These are phyloP conservation scores for Vanrija sp. DNA, from an alignment of 1,284 basidiomycete genomes.

Conservation along the genomic window DNA sequence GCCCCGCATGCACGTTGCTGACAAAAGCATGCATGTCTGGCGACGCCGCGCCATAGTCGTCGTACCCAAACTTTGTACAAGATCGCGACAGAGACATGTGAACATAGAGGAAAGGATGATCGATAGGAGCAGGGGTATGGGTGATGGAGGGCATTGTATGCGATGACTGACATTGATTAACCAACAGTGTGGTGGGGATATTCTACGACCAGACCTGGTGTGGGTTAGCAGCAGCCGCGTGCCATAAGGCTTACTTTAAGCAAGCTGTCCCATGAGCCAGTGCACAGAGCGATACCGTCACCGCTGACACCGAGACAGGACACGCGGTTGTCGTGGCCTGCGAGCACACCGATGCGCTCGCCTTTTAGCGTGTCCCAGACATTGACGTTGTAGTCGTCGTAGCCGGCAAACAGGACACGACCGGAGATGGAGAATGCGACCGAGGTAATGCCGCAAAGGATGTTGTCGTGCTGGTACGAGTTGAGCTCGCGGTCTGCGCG, in stretches of 20 bases:
- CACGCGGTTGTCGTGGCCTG: slow-evolving; percentile 96
- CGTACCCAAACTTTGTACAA: no score
- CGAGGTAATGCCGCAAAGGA: slow-evolving; percentile 96
- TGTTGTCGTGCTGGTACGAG: slow-evolving; percentile 95
- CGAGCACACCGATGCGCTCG: slow-evolving; percentile 92
- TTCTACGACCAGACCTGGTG: slow-evolving; percentile 17
- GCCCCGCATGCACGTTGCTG: no score
- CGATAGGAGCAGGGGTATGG: no score
- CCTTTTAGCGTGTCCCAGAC: slow-evolving; percentile 99
- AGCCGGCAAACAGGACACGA: slow-evolving; percentile 94
- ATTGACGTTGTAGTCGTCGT: slow-evolving; percentile 99
- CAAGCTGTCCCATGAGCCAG: slow-evolving; percentile 95
- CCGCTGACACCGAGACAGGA: slow-evolving; percentile 92
- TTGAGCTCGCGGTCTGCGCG: slow-evolving; percentile 96
- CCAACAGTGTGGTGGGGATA: background rate
- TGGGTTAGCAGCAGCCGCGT: background rate
- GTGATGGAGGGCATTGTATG: no score
- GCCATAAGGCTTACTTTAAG: slow-evolving; percentile 67
- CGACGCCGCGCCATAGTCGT: no score
- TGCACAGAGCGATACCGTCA: slow-evolving; percentile 97
- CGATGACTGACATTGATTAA: no score
- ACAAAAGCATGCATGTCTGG: no score
- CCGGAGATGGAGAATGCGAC: slow-evolving; percentile 97
- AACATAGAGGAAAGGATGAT: no score
- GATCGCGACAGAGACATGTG: no score